These are phyloP conservation scores for Microbotryum lychnidis-dioicae DNA, from an alignment of 1,284 basidiomycete genomes.

Conservation along the genomic window DNA sequence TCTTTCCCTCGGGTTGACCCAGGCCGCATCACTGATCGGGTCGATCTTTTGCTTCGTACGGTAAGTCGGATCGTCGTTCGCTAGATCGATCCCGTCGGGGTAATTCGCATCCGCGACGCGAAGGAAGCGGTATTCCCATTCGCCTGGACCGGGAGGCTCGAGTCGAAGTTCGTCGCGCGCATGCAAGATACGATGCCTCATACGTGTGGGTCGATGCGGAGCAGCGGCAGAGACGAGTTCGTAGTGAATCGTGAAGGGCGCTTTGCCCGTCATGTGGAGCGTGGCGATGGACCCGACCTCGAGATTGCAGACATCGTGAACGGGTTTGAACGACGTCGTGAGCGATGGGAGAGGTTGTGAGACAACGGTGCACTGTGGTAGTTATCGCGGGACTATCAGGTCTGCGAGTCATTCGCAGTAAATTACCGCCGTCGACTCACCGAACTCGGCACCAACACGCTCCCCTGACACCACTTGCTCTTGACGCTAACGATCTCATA, in stretches of 20 bases:
- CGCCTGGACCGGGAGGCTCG: constrained; percentile 77
- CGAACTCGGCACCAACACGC: constrained; percentile 66
- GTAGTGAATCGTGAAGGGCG: constrained; percentile 80
- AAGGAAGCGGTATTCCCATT: constrained; percentile 77
- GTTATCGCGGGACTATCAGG: constrained; percentile 46
- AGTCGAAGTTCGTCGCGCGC: constrained; percentile 77
- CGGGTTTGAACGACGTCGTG: constrained; percentile 75
- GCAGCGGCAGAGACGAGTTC: constrained; percentile 46
- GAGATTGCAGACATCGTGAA: constrained; percentile 76
- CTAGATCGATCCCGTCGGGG: constrained; percentile 51
- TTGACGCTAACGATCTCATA: constrained; percentile 66
- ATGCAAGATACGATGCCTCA: constrained; percentile 51
- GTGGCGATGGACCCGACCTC: constrained; percentile 85
- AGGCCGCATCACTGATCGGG: constrained; percentile 69
- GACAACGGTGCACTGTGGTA: constrained; percentile 44
- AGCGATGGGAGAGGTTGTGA: constrained; percentile 30
- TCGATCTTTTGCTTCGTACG: constrained; percentile 80
- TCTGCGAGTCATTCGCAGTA: constrained; percentile 40
- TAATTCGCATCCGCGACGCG: constrained; percentile 80
- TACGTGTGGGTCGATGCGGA: constrained; percentile 26
- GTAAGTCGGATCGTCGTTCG: constrained; percentile 42
- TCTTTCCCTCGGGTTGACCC: constrained; percentile 49
- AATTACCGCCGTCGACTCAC: constrained; percentile 38
- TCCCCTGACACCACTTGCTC: constrained; percentile 69
- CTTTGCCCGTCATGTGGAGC: constrained; percentile 76